phyloP scores from a whole-genome alignment of 108 stramenopile species.

The Pseudonitzschia multiseries region DNA sequence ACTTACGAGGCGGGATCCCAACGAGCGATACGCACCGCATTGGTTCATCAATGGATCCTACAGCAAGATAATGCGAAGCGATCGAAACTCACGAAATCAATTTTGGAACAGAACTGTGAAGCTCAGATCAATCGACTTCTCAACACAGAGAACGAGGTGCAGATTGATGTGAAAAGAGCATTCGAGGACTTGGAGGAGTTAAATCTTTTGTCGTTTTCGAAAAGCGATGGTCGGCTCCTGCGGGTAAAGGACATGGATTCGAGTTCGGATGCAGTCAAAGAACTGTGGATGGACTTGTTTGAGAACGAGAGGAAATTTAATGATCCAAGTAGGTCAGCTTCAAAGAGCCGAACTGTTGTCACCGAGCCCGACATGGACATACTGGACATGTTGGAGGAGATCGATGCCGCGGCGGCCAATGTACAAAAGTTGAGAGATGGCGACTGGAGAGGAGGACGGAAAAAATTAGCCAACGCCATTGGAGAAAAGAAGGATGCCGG shows the following conservation, averaged over 20 bases:
- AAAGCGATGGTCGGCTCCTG: neutral
- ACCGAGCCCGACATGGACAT: neutral
- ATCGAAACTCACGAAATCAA: slow-evolving; percentile 6
- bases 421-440: neutral
- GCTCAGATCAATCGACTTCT: slow-evolving; percentile 30
- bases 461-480: neutral
- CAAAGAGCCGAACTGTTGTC: neutral
- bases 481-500: neutral
- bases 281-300: slow-evolving; percentile 34
- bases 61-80: slow-evolving; percentile 20
- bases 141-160: slow-evolving; percentile 31
- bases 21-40: slow-evolving; percentile 55
- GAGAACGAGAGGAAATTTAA: slow-evolving; percentile 13
- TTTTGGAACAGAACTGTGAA: slow-evolving; percentile 11
- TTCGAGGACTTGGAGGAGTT: slow-evolving; percentile 61
- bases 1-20: slow-evolving; percentile 65
- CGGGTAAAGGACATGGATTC: slow-evolving; percentile 20
- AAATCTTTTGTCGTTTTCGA: slow-evolving; percentile 33
- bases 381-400: neutral
- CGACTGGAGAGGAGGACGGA: slow-evolving; percentile 9
- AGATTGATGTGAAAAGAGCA: slow-evolving; percentile 56
- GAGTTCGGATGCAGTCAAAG: slow-evolving; percentile 19
- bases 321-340: neutral
- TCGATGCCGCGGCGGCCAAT: slow-evolving; percentile 4
- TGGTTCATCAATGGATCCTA: slow-evolving; percentile 46